Conservation (phyloP, 1,284 basidiomycete genomes). For the Marasmius sp. region DNA sequence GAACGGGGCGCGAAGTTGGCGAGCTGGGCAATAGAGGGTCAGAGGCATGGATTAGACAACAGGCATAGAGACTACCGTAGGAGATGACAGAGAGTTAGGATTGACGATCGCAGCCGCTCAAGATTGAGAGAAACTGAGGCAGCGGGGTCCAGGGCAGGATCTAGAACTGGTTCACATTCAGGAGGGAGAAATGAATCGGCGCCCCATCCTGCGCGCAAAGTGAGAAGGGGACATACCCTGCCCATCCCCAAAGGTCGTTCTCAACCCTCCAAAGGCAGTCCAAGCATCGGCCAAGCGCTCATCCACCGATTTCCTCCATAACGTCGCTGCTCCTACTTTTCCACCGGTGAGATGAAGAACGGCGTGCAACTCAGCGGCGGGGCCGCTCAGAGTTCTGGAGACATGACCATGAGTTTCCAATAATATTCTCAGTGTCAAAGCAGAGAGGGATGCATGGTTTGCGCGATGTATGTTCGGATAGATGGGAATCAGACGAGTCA, state of each 20-base stretch:
- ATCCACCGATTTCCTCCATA: conserved; percentile 75
- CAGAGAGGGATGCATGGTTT: conserved; percentile 47
- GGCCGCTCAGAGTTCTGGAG: conserved; percentile 38
- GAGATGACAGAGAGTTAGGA: conserved; percentile 53
- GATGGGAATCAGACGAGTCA: conserved; percentile 56
- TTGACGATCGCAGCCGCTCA: conserved; percentile 56
- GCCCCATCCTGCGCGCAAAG: not conserved
- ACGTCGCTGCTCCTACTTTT: conserved; percentile 66
- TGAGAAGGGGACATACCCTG: not conserved
- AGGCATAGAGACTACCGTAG: conserved; percentile 40
- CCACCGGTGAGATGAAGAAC: conserved; percentile 70
- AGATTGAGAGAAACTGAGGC: conserved; percentile 52
- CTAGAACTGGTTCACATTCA: not conserved
- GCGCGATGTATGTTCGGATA: conserved; percentile 68
- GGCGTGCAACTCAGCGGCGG: conserved; percentile 58
- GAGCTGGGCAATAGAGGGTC: conserved; percentile 39
- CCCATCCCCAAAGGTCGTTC: conserved; percentile 54
- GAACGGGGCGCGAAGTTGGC: conserved; percentile 64
- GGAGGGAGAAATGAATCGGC: not conserved
- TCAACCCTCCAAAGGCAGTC: conserved; percentile 54
- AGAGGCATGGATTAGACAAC: not conserved
- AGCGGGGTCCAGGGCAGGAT: conserved; percentile 32
- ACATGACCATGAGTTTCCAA: conserved; percentile 50
- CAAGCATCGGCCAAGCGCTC: conserved; percentile 64
- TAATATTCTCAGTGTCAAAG: conserved; percentile 53